Conservation (phyloP, 2,329 filamentous ascomycete genomes). For the Rhinocladiella similis region DNA sequence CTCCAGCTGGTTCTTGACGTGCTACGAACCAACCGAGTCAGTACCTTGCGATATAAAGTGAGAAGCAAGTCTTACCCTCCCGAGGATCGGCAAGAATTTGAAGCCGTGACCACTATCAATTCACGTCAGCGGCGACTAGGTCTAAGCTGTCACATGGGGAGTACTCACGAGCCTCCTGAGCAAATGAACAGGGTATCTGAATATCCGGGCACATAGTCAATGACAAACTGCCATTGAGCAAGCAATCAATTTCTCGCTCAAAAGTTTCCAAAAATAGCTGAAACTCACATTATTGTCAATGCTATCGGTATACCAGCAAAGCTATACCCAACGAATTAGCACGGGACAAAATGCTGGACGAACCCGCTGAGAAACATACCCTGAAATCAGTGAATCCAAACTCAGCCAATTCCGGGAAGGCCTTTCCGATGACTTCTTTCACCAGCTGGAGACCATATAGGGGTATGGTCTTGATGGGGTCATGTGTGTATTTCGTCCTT, state of each 20-base stretch:
- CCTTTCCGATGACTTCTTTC: constrained; percentile 28
- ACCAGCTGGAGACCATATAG: constrained; percentile 29
- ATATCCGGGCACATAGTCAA: constrained; percentile 31
- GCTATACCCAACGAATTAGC: not conserved
- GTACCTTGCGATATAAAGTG: not conserved
- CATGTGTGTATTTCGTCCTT: constrained; percentile 28
- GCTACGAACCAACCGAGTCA: constrained; percentile 7
- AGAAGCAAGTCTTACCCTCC: constrained; percentile 19
- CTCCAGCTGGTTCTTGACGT: constrained; percentile 30
- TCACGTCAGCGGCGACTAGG: not conserved
- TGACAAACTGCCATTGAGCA: constrained; percentile 21
- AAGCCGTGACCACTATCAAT: constrained; percentile 31
- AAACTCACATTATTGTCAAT: constrained; percentile 26
- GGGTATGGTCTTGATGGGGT: constrained; percentile 30
- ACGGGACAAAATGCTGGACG: not conserved
- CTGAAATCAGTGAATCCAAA: constrained; percentile 30
- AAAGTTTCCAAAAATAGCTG: no score
- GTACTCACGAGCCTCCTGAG: constrained; percentile 26
- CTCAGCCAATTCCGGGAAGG: constrained; percentile 29
- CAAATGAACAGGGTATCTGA: constrained; percentile 30
- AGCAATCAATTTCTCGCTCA: not conserved
- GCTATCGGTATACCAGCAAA: constrained; percentile 30
- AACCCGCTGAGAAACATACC: not conserved
- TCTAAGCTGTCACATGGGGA: not conserved
- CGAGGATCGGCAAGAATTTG: constrained; percentile 35